Conservation (phyloP, 177 flowering plant species). For the Telopea speciosissima region DNA sequence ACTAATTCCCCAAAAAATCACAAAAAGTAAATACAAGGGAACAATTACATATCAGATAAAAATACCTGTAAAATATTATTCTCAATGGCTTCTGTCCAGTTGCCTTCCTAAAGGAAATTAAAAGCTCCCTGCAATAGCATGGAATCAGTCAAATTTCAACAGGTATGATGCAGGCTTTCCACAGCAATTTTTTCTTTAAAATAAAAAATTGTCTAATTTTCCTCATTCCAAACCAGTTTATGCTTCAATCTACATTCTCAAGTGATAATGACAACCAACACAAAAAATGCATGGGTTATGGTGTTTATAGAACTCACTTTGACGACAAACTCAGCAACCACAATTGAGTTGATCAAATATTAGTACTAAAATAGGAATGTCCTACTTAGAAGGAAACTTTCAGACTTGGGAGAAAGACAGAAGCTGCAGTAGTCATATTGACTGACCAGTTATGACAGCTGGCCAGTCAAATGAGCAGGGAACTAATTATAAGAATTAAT, state of each 20-base stretch:
- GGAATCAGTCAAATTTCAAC: background rate
- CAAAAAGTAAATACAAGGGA: background rate
- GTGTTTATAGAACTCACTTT: no score
- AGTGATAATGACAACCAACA: background rate
- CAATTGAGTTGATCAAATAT: background rate
- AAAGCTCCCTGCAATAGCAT: conserved; percentile 38
- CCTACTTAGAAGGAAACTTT: background rate
- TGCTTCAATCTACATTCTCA: background rate
- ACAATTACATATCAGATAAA: background rate
- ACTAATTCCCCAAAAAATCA: background rate
- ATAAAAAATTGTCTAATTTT: background rate
- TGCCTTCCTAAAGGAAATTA: conserved; percentile 46
- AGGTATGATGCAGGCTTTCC: background rate
- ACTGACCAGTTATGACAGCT: background rate
- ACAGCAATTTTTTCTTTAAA: no score
- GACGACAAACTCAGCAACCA: background rate
- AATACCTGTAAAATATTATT: conserved; percentile 24
- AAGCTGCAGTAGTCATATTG: background rate
- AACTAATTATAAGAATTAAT: no score
- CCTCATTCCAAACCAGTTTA: background rate
- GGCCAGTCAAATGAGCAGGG: background rate
- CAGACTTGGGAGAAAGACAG: background rate
- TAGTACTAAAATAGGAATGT: background rate
- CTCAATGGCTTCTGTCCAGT: conserved; percentile 51
- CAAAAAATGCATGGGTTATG: background rate